Evolutionary conservation across 805 yeast genomes (phyloP).

Genomic region (Yarrowia phangngaensis): DNA sequence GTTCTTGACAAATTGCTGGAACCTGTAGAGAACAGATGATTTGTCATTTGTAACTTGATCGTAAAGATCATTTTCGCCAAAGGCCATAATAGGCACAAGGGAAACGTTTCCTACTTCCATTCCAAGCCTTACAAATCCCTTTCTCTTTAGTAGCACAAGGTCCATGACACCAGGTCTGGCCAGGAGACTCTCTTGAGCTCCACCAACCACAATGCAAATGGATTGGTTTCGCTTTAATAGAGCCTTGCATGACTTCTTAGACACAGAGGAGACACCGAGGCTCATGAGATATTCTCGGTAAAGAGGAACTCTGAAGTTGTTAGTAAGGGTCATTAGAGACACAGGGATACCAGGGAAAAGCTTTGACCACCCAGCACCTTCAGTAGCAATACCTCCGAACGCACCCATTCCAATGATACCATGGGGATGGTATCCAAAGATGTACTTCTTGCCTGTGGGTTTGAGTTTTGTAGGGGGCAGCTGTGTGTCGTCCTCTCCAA

Average conservation of each 20-base stretch:
- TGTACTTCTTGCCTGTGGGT: constrained; percentile 49
- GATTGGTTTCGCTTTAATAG: constrained; percentile 64
- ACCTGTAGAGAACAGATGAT: constrained; percentile 47
- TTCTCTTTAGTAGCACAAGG: constrained; percentile 69
- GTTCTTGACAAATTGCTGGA: constrained; percentile 71
- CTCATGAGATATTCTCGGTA: constrained; percentile 80
- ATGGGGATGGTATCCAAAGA: constrained; percentile 94
- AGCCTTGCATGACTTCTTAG: constrained; percentile 63
- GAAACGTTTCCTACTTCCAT: constrained; percentile 70
- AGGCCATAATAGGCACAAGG: constrained; percentile 83
- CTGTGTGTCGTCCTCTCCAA: constrained; percentile 40
- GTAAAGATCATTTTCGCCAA: constrained; percentile 79
- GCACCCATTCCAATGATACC: constrained; percentile 93
- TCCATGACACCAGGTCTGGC: constrained; percentile 58
- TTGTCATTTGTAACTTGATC: constrained; percentile 48
- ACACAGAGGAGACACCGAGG: constrained; percentile 81
- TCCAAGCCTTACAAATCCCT: constrained; percentile 87
- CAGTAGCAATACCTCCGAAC: constrained; percentile 77
- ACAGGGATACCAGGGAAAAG: constrained; percentile 80
- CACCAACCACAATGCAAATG: constrained; percentile 89
- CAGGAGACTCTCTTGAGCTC: constrained; percentile 84
- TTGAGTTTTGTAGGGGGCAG: constrained; percentile 41
- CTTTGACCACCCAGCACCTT: constrained; percentile 65
- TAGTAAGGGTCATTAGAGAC: constrained; percentile 72
- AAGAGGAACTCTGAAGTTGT: constrained; percentile 82